Conservation (phyloP, 108 stramenopile genomes). For the Skeletonema menzelii region DNA sequence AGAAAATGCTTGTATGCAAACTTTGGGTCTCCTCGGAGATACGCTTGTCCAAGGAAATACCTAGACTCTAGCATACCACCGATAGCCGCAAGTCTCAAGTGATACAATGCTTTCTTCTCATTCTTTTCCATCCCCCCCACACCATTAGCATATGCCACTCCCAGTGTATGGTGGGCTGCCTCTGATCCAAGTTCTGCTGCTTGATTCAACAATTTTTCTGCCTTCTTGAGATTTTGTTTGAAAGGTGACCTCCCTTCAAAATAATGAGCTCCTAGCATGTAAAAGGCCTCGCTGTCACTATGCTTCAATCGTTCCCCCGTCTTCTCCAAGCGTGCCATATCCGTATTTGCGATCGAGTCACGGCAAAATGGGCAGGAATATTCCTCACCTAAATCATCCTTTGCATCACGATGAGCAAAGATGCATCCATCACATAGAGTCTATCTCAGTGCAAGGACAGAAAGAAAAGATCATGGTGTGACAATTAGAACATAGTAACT, state of each 20-base stretch:
- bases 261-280: not conserved
- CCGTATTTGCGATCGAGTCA: not conserved
- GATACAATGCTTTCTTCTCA: not conserved
- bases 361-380: conserved; percentile 5
- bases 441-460: not conserved
- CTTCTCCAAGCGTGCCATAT: not conserved
- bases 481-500: too few species aligned
- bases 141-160: not conserved
- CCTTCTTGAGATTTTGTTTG: not conserved
- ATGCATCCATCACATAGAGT: not conserved
- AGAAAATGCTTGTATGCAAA: conserved; percentile 3
- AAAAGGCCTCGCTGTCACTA: not conserved
- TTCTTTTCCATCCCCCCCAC: not conserved
- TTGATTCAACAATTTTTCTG: not conserved
- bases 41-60: not conserved
- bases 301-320: not conserved
- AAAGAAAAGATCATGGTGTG: not conserved
- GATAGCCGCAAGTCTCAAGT: not conserved
- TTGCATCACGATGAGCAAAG: not conserved
- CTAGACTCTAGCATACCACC: not conserved
- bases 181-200: not conserved
- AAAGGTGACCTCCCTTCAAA: not conserved
- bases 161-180: not conserved
- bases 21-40: not conserved
- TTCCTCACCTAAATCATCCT: not conserved